These are phyloP conservation scores for Komagataella kurtzmanii DNA, from an alignment of 805 yeast genomes.

Conservation along the genomic window DNA sequence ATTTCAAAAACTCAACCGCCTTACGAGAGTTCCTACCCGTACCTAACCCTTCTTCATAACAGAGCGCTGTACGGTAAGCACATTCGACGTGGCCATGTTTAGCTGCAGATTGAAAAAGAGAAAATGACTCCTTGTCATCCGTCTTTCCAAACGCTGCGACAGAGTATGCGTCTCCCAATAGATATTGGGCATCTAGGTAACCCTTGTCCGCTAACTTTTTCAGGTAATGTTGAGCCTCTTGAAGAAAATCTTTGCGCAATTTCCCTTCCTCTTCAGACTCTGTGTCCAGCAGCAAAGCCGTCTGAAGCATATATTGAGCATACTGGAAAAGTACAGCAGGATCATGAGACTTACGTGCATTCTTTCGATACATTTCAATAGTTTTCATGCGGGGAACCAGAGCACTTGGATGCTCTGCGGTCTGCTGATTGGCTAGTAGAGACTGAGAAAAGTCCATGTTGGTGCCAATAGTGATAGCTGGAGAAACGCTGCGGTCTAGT, in stretches of 20 bases:
- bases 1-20: conserved; percentile 68
- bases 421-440: conserved; percentile 3
- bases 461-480: background rate
- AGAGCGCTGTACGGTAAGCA: conserved; percentile 81
- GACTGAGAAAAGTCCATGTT: conserved; percentile 3
- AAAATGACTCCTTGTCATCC: conserved; percentile 66
- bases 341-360: conserved; percentile 75
- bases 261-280: conserved; percentile 16
- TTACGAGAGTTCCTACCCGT: conserved; percentile 79
- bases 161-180: conserved; percentile 80
- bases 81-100: conserved; percentile 88
- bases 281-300: conserved; percentile 52
- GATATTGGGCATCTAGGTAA: conserved; percentile 80
- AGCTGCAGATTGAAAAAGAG: conserved; percentile 76
- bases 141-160: conserved; percentile 75
- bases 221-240: conserved; percentile 65
- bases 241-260: conserved; percentile 43
- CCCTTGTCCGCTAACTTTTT: conserved; percentile 68
- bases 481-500: background rate
- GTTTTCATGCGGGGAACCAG: conserved; percentile 71
- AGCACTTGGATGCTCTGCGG: conserved; percentile 11
- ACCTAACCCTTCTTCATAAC: conserved; percentile 92
- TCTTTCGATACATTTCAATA: conserved; percentile 73
- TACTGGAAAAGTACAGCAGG: conserved; percentile 81
- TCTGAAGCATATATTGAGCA: conserved; percentile 82